phyloP scores from a whole-genome alignment of 768 basidiomycete species.

The Galerina sulciceps region DNA sequence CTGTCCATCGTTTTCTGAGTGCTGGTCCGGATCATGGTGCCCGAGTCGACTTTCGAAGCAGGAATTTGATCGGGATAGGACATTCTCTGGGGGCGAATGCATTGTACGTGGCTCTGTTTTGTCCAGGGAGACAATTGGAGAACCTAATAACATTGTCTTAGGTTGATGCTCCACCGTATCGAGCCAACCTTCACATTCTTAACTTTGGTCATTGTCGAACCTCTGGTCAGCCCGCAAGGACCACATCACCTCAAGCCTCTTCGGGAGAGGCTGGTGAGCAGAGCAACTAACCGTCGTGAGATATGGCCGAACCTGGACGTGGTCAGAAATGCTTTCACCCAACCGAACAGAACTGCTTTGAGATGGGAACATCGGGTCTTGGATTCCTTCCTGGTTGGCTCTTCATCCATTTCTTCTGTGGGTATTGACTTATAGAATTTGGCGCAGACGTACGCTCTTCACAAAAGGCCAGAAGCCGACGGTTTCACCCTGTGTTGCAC shows the following conservation, averaged over 20 bases:
- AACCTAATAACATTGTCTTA: conserved; percentile 24
- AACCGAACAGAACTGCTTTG: conserved; percentile 31
- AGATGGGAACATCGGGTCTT: conserved; percentile 62
- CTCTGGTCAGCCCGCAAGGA: conserved; percentile 60
- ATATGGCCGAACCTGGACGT: conserved; percentile 52
- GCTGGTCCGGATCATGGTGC: conserved; percentile 41
- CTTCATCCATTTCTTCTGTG: not conserved
- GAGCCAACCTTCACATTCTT: conserved; percentile 48
- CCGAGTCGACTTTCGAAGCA: conserved; percentile 48
- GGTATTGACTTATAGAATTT: not conserved
- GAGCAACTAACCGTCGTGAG: conserved; percentile 54
- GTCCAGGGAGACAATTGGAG: not conserved
- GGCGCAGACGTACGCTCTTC: conserved; percentile 50
- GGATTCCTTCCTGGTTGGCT: conserved; percentile 55
- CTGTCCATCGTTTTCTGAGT: conserved; percentile 59
- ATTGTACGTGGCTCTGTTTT: conserved; percentile 47
- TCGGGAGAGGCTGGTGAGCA: conserved; percentile 43
- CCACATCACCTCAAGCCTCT: conserved; percentile 44
- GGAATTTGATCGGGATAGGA: conserved; percentile 65
- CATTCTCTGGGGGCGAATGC: conserved; percentile 72
- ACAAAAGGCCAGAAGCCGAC: conserved; percentile 35
- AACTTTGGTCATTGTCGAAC: conserved; percentile 65
- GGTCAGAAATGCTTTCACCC: conserved; percentile 42
- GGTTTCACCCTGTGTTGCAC: conserved; percentile 58
- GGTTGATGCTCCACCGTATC: conserved; percentile 57